Evolutionary conservation across 441 rosid genomes (phyloP).

Genomic region (Mallotus japonicus): DNA sequence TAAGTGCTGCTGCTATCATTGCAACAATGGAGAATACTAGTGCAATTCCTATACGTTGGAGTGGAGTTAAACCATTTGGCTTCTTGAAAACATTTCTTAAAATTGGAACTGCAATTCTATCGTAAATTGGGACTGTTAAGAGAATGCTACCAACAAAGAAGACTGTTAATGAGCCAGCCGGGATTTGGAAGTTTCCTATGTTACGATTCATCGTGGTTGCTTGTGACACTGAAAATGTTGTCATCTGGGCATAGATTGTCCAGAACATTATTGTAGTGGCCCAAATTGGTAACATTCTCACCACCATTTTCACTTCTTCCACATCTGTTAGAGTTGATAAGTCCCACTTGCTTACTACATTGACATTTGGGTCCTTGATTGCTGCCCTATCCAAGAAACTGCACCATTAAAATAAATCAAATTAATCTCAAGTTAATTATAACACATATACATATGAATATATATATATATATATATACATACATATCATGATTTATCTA

Average conservation of each 20-base stretch:
- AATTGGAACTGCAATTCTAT: conserved; percentile 49
- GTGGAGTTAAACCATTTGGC: conserved; percentile 72
- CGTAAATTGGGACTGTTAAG: conserved; percentile 72
- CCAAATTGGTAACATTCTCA: conserved; percentile 89
- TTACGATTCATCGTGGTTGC: conserved; percentile 84
- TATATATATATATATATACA: no score
- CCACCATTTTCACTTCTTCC: conserved; percentile 82
- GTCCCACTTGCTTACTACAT: conserved; percentile 55
- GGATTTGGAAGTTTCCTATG: conserved; percentile 68
- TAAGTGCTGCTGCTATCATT: conserved; percentile 66
- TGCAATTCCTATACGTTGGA: conserved; percentile 72
- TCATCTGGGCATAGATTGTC: conserved; percentile 87
- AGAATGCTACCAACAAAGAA: conserved; percentile 84
- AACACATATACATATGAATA: no score
- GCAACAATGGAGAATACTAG: conserved; percentile 48
- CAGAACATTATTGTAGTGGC: conserved; percentile 84
- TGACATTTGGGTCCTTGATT: conserved; percentile 40
- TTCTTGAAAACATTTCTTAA: conserved; percentile 47
- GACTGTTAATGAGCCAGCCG: conserved; percentile 64
- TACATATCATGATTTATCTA: not conserved
- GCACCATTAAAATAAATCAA: conserved; percentile 12
- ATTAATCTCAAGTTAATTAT: not conserved
- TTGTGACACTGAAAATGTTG: conserved; percentile 86
- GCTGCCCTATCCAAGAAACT: conserved; percentile 89
- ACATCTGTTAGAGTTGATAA: conserved; percentile 78